These are phyloP conservation scores for Rhynchospora breviuscula DNA, from an alignment of 176 grass and related monocot species.

Conservation along the genomic window DNA sequence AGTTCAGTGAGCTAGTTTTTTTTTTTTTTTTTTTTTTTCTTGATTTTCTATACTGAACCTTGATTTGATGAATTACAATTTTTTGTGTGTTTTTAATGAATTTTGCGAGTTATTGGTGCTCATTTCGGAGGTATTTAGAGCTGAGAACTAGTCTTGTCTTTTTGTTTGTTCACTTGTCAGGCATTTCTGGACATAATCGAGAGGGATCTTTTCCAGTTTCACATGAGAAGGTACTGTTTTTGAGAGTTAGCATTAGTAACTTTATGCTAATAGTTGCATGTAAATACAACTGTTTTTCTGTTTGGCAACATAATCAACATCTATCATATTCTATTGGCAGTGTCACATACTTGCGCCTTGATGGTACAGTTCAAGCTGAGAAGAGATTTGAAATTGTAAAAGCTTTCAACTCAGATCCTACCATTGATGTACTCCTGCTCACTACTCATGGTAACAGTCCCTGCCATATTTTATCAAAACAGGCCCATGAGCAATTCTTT, in stretches of 20 bases:
- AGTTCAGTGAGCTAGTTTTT: slow-evolving; percentile 29
- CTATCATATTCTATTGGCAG: slow-evolving; percentile 34
- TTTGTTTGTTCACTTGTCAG: slow-evolving; percentile 38
- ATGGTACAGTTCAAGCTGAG: slow-evolving; percentile 84
- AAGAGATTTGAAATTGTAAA: slow-evolving; percentile 99
- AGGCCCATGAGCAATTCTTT: slow-evolving; percentile 11
- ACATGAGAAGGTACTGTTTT: slow-evolving; percentile 71
- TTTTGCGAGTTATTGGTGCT: background rate
- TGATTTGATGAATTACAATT: background rate
- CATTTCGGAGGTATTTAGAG: background rate
- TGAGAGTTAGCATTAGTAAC: background rate
- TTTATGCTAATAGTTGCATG: background rate
- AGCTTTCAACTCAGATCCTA: slow-evolving; percentile 97
- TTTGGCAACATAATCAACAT: background rate
- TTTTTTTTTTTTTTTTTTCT: no score
- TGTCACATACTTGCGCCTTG: slow-evolving; percentile 79
- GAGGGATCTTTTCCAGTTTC: slow-evolving; percentile 86
- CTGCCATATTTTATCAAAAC: background rate
- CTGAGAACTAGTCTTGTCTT: background rate
- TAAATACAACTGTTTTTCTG: background rate
- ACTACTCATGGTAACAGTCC: slow-evolving; percentile 72
- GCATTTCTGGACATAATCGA: slow-evolving; percentile 92
- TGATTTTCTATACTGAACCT: background rate
- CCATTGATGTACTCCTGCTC: slow-evolving; percentile 85
- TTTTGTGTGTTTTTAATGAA: slow-evolving; percentile 6